Evolutionary conservation across 192 early-diverging fungal species (phyloP).

Genomic region (Coemansia sp.): DNA sequence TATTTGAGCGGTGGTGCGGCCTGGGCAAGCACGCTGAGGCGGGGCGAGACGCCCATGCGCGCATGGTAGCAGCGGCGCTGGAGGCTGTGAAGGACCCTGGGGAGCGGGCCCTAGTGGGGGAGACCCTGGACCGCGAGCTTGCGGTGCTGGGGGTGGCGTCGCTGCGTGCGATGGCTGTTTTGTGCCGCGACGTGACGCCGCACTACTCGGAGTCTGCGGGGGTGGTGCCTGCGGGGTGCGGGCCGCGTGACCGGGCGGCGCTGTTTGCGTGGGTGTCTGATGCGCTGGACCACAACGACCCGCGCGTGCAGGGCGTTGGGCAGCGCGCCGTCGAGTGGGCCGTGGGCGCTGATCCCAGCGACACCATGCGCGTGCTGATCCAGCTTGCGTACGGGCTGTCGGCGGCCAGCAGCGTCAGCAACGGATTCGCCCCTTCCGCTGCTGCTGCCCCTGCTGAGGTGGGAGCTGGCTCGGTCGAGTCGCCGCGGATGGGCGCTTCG

Average conservation of each 20-base stretch:
- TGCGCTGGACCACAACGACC: constrained; percentile 28
- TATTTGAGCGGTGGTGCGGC: constrained; percentile 95
- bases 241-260: constrained; percentile 41
- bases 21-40: constrained; percentile 62
- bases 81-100: constrained; percentile 70
- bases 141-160: constrained; percentile 75
- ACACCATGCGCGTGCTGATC: constrained; percentile 33
- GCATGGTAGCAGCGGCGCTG: constrained; percentile 66
- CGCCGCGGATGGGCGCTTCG: constrained; percentile 3
- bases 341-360: constrained; percentile 19
- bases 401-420: constrained; percentile 28
- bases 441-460: neutral
- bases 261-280: constrained; percentile 49
- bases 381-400: constrained; percentile 45
- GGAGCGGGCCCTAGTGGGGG: constrained; percentile 63
- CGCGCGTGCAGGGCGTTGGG: constrained; percentile 31
- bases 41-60: constrained; percentile 63
- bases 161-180: constrained; percentile 84
- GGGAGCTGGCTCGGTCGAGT: neutral
- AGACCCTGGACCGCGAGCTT: constrained; percentile 76
- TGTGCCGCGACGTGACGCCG: constrained; percentile 54
- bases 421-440: neutral
- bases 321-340: constrained; percentile 51
- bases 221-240: constrained; percentile 10
- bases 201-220: neutral